Conservation (phyloP, 495 filamentous ascomycete species). For the Annulohypoxylon moriforme region DNA sequence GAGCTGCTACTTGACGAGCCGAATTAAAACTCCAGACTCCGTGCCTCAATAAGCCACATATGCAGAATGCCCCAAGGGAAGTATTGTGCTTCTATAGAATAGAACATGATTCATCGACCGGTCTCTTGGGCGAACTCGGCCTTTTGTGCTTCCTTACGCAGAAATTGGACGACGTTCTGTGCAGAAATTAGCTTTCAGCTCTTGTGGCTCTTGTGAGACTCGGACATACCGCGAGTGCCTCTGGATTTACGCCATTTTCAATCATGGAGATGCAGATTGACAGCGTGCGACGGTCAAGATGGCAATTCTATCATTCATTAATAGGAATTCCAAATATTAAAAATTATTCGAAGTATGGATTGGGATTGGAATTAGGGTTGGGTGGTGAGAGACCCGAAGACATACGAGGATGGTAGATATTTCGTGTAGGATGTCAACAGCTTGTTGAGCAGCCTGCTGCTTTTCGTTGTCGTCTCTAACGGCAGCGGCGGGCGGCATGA, state of each 20-base stretch:
- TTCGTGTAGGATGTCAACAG: conserved; percentile 94
- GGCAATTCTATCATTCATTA: conserved; percentile 76
- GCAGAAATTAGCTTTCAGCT: conserved; percentile 1
- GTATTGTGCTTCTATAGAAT: background rate
- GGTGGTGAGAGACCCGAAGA: conserved; percentile 6
- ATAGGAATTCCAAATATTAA: background rate
- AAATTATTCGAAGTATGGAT: background rate
- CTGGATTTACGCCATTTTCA: conserved; percentile 96
- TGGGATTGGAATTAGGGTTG: background rate
- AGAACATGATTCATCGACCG: conserved; percentile 32
- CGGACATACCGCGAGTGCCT: conserved; percentile 85
- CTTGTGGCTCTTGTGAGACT: background rate
- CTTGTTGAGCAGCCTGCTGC: conserved; percentile 91
- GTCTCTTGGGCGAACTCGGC: conserved; percentile 48
- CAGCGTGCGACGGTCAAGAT: conserved; percentile 87
- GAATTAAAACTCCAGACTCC: conserved; percentile 34
- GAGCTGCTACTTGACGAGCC: background rate
- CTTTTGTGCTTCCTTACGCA: conserved; percentile 70
- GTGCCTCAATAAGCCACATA: background rate
- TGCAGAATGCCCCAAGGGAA: conserved; percentile 4
- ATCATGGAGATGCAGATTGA: conserved; percentile 94
- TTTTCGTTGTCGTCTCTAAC: conserved; percentile 69
- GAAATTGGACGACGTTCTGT: conserved; percentile 78
- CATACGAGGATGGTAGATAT: conserved; percentile 87
- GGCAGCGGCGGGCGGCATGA: conserved; percentile 42